Evolutionary conservation across 1,284 basidiomycete species (phyloP).

Genomic region (Moesziomyces aphidis): DNA sequence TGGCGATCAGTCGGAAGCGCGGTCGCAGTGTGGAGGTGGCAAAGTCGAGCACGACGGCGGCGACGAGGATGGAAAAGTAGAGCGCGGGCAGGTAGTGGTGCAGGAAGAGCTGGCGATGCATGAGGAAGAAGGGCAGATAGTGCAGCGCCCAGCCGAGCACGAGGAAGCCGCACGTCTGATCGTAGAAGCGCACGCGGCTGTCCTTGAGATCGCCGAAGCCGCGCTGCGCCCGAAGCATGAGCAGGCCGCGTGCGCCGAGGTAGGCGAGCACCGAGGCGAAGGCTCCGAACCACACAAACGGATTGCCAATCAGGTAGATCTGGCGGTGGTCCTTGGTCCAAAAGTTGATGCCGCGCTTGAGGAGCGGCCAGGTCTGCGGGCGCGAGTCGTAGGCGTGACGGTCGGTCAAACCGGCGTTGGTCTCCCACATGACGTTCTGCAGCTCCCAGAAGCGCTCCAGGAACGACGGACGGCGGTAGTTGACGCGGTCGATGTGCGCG

Average conservation of each 20-base stretch:
- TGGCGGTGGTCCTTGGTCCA: conserved; percentile 97
- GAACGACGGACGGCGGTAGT: conserved; percentile 91
- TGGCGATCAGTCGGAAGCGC: conserved; percentile 81
- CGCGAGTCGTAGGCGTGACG: conserved; percentile 94
- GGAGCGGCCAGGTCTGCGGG: conserved; percentile 86
- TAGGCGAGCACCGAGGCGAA: conserved; percentile 80
- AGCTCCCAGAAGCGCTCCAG: conserved; percentile 90
- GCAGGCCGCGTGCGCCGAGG: conserved; percentile 76
- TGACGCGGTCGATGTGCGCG: conserved; percentile 37
- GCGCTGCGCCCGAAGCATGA: conserved; percentile 88
- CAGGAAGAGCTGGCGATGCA: conserved; percentile 94
- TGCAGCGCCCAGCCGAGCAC: conserved; percentile 93
- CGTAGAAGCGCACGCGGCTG: conserved; percentile 88
- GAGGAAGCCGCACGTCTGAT: conserved; percentile 88
- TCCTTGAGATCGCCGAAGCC: conserved; percentile 91
- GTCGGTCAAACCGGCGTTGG: conserved; percentile 93
- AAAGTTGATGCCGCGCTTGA: conserved; percentile 91
- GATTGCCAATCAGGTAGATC: conserved; percentile 95
- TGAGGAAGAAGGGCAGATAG: conserved; percentile 95
- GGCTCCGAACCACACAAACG: conserved; percentile 89
- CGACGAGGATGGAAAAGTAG: conserved; percentile 89
- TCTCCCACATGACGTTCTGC: conserved; percentile 97
- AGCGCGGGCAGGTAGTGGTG: conserved; percentile 97
- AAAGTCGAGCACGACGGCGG: conserved; percentile 84
- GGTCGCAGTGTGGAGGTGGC: conserved; percentile 82